These are phyloP conservation scores for Phytophthora palmivora DNA, from an alignment of 352 stramenopile species.

Conservation along the genomic window DNA sequence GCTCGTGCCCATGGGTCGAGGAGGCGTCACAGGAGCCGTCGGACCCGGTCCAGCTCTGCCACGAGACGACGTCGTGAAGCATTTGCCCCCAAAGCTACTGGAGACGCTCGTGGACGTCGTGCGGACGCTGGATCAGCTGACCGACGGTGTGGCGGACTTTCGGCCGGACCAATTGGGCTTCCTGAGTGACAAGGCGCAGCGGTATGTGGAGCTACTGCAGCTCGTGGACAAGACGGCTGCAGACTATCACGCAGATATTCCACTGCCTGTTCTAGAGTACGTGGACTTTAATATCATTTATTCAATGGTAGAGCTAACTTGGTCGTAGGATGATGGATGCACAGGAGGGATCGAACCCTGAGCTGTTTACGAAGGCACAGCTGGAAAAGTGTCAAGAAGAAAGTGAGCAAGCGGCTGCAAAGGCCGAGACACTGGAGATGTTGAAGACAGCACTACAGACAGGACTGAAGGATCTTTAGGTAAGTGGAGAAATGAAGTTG, in stretches of 20 bases:
- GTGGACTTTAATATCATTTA: too few species aligned
- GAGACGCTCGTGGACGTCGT: slow-evolving; percentile 68
- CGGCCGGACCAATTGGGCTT: slow-evolving; percentile 69
- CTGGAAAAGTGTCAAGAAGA: slow-evolving; percentile 71
- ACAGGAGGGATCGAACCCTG: slow-evolving; percentile 63
- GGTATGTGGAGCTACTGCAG: slow-evolving; percentile 70
- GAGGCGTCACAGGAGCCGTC: slow-evolving; percentile 17
- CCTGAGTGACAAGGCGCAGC: slow-evolving; percentile 61
- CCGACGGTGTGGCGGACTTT: slow-evolving; percentile 66
- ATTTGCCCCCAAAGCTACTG: slow-evolving; percentile 61
- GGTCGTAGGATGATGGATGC: slow-evolving; percentile 54
- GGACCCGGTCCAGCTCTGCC: slow-evolving; percentile 37
- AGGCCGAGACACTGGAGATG: slow-evolving; percentile 61
- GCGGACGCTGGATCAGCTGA: slow-evolving; percentile 71
- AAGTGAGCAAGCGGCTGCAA: slow-evolving; percentile 49
- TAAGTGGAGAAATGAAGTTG: too few species aligned
- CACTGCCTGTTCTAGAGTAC: slow-evolving; percentile 53
- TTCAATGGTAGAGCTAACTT: too few species aligned
- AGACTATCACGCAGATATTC: slow-evolving; percentile 66
- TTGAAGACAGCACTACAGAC: slow-evolving; percentile 59
- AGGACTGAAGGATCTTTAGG: slow-evolving; percentile 40
- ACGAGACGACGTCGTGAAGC: slow-evolving; percentile 66
- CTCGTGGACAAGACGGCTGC: slow-evolving; percentile 48
- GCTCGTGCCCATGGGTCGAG: slow-evolving; percentile 56
- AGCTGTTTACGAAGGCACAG: slow-evolving; percentile 72